Evolutionary conservation across 306 rosid species (phyloP).

Genomic region (Glycyrrhiza uralensis): DNA sequence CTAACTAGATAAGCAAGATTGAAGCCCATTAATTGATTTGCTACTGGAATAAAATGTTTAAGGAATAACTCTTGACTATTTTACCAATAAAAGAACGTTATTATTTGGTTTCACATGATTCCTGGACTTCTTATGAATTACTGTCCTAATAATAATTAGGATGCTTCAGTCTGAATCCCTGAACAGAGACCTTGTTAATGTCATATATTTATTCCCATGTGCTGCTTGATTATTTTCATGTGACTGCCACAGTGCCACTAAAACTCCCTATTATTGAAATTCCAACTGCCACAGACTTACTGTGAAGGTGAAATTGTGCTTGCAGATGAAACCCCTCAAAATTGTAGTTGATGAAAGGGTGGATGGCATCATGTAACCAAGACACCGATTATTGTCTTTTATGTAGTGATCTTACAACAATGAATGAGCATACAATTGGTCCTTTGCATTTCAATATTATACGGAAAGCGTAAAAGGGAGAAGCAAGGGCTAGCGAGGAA

Average conservation of each 20-base stretch:
- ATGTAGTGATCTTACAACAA: background rate
- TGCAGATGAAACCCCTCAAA: constrained; percentile 34
- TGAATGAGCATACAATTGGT: constrained; percentile 5
- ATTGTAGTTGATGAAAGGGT: constrained; percentile 14
- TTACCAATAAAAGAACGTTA: background rate
- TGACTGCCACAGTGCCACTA: background rate
- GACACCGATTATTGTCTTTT: background rate
- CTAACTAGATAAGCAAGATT: constrained; percentile 9
- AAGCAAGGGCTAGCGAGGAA: background rate
- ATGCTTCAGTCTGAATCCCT: background rate
- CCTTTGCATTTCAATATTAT: background rate
- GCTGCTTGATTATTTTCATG: constrained; percentile 8
- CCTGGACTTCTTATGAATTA: background rate
- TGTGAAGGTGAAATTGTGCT: constrained; percentile 1
- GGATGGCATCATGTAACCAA: constrained; percentile 17
- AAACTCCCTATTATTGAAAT: background rate
- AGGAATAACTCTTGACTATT: background rate
- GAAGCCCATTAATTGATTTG: background rate
- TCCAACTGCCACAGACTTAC: background rate
- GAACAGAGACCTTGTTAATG: background rate
- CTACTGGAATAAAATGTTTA: background rate
- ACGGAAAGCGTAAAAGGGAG: background rate
- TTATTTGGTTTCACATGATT: constrained; percentile 6
- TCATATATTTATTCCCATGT: background rate
- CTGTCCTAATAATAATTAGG: background rate